Conservation (phyloP, 257 asterid species). For the Petunia secreta region DNA sequence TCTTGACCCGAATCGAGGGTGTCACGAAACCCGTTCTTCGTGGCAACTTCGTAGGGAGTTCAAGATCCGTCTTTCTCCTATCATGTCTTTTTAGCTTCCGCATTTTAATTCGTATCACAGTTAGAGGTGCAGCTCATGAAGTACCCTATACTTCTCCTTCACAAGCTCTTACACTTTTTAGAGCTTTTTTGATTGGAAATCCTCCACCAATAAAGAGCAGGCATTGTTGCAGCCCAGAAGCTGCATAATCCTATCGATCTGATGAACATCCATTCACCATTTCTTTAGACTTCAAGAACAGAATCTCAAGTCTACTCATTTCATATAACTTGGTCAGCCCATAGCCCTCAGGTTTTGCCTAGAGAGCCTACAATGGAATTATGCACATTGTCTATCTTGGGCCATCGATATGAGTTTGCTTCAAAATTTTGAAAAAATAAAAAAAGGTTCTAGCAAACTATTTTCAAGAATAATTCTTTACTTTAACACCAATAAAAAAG, state of each 20-base stretch:
- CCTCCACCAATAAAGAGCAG: conserved; percentile 29
- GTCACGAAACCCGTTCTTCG: too few relatives aligned
- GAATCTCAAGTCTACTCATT: not conserved
- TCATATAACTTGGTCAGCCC: not conserved
- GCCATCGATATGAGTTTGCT: too few relatives aligned
- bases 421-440: too few relatives aligned
- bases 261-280: not conserved
- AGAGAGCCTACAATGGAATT: not conserved
- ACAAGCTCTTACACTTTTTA: conserved; percentile 32
- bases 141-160: conserved; percentile 42
- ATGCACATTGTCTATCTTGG: not conserved
- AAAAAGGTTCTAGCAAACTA: too few relatives aligned
- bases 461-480: too few relatives aligned
- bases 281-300: not conserved
- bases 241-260: not conserved
- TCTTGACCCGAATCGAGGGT: too few relatives aligned
- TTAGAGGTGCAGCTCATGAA: conserved; percentile 37
- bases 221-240: not conserved
- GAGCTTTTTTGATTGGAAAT: conserved; percentile 27
- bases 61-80: too few relatives aligned
- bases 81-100: too few relatives aligned
- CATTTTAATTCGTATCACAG: not conserved
- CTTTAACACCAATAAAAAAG: too few relatives aligned
- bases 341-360: not conserved
- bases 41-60: too few relatives aligned